Evolutionary conservation across 163 green algal species (phyloP).

Genomic region (Scenedesmus sp.): DNA sequence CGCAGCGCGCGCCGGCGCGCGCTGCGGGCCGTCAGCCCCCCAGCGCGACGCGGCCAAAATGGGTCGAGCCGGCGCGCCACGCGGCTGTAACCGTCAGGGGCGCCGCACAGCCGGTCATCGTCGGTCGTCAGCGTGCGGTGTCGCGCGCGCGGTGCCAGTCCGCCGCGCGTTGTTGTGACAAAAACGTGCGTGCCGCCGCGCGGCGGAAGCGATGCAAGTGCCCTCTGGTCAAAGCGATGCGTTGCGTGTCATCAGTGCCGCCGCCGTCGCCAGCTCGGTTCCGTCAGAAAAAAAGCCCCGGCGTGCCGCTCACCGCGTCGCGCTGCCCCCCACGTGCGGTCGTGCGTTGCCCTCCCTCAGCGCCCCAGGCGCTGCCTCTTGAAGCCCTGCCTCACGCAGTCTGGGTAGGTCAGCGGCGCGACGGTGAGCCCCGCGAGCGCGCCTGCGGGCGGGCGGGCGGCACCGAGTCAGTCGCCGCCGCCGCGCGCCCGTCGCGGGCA

Average conservation of each 20-base stretch:
- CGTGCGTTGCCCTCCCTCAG: not conserved
- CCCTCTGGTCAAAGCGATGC: not conserved
- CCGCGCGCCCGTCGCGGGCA: not conserved
- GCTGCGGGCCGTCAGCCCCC: not conserved
- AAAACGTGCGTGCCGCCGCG: not conserved
- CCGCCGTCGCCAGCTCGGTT: not conserved
- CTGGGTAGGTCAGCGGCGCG: no score
- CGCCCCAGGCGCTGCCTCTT: not conserved
- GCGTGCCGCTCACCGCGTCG: no score
- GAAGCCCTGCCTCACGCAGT: not conserved
- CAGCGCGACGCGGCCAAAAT: no score
- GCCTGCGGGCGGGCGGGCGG: not conserved
- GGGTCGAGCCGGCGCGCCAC: no score
- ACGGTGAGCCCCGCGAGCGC: no score
- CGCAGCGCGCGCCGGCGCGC: not conserved
- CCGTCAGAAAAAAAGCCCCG: not conserved
- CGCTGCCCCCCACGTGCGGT: no score
- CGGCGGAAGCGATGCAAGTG: not conserved
- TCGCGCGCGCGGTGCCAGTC: not conserved
- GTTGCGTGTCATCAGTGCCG: not conserved
- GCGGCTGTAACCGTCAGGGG: no score
- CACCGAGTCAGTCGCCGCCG: not conserved
- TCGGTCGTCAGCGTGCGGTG: no score
- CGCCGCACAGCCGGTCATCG: no score
- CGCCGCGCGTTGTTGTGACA: no score